These are phyloP conservation scores for Elongisporangium undulatum DNA, from an alignment of 352 stramenopile genomes.

Conservation along the genomic window DNA sequence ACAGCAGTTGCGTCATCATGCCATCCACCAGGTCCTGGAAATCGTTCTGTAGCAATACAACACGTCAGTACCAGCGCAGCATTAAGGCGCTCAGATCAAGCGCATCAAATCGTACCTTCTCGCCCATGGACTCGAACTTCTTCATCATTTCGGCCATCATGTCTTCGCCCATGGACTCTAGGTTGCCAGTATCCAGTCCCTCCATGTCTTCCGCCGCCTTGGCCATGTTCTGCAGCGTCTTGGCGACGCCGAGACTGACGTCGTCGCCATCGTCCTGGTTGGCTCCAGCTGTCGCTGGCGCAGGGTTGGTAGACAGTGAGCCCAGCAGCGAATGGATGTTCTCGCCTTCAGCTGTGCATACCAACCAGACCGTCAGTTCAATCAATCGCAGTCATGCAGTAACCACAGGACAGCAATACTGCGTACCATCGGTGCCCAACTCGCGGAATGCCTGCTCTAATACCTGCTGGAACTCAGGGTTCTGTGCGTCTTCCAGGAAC, in stretches of 20 bases:
- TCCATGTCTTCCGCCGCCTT: constrained; percentile 87
- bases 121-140: constrained; percentile 94
- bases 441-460: constrained; percentile 86
- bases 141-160: constrained; percentile 97
- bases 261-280: constrained; percentile 62
- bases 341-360: constrained; percentile 35
- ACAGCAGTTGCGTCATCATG: constrained; percentile 98
- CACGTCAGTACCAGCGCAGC: neutral
- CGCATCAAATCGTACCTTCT: constrained; percentile 66
- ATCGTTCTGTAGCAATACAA: constrained; percentile 48
- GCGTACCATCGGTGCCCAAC: constrained; percentile 58
- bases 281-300: constrained; percentile 2
- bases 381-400: neutral
- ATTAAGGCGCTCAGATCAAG: neutral
- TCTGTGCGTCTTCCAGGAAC: constrained; percentile 83
- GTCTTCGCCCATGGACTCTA: constrained; percentile 91
- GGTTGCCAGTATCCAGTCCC: constrained; percentile 67
- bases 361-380: constrained; percentile 5
- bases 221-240: constrained; percentile 88
- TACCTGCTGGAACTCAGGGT: constrained; percentile 84
- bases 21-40: constrained; percentile 94
- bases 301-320: constrained; percentile 32
- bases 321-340: constrained; percentile 73
- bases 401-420: neutral
- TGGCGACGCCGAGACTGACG: constrained; percentile 76